Evolutionary conservation across 2,329 filamentous ascomycete species (phyloP).

Genomic region (Didymosphaeria variabile): DNA sequence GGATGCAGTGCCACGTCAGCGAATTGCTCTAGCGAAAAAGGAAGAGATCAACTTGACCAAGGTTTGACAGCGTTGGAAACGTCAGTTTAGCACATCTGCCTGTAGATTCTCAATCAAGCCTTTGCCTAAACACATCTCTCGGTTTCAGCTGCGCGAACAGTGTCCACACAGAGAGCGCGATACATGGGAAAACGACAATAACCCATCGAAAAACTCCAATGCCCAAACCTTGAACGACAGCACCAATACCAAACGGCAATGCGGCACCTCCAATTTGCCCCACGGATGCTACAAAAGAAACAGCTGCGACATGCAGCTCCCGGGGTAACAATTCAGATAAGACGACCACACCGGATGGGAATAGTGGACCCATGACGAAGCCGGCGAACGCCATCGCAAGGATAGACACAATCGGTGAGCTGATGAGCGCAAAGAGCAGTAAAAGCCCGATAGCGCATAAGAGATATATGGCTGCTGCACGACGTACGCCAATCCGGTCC

Average conservation of each 20-base stretch:
- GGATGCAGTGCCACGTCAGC: no score
- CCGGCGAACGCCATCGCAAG: slow-evolving; percentile 47
- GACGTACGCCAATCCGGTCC: slow-evolving; percentile 38
- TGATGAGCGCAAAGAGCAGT: slow-evolving; percentile 30
- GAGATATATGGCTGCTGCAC: slow-evolving; percentile 38
- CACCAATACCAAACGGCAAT: slow-evolving; percentile 56
- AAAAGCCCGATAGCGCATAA: slow-evolving; percentile 29
- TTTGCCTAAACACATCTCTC: background rate
- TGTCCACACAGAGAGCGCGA: slow-evolving; percentile 37
- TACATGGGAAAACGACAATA: slow-evolving; percentile 31
- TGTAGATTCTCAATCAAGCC: background rate
- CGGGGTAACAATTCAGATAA: slow-evolving; percentile 49
- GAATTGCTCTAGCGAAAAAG: no score
- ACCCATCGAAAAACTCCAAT: slow-evolving; percentile 51
- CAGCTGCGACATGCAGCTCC: slow-evolving; percentile 54
- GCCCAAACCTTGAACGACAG: slow-evolving; percentile 50
- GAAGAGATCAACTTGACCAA: no score
- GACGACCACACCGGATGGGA: slow-evolving; percentile 54
- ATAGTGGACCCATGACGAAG: slow-evolving; percentile 54
- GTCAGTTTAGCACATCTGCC: background rate
- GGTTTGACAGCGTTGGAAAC: no score
- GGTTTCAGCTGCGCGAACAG: slow-evolving; percentile 15
- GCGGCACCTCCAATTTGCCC: slow-evolving; percentile 57
- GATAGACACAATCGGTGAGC: slow-evolving; percentile 35
- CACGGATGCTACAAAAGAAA: slow-evolving; percentile 56